Percentiles rank a stretch among this genome's conserved stretches.
These are phyloP conservation scores for Chrysanthemum lavandulifolium DNA, from an alignment of 129 eudicot genomes.

Conservation along the genomic window DNA sequence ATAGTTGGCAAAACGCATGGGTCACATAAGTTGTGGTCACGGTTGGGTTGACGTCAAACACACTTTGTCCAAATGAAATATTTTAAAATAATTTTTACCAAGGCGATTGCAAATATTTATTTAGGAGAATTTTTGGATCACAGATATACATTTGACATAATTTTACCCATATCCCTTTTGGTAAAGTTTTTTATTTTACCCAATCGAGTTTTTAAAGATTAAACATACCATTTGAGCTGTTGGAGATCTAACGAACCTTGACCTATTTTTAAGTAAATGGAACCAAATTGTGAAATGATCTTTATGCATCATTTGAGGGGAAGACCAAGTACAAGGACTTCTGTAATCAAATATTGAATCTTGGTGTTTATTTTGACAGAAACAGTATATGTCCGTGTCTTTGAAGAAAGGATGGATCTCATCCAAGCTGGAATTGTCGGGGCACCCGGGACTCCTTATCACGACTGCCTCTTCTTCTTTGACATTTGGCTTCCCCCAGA, in stretches of 20 bases:
- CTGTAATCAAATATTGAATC: neutral
- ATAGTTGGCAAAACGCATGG: neutral
- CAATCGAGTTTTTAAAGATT: too few relatives aligned
- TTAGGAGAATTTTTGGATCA: too few relatives aligned
- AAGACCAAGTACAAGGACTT: too few relatives aligned
- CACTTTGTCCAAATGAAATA: neutral
- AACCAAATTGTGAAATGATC: neutral
- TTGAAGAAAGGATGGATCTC: slow-evolving; percentile 89
- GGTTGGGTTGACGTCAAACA: neutral
- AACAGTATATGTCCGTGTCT: slow-evolving; percentile 73
- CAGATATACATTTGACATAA: too few relatives aligned
- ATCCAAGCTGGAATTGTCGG: slow-evolving; percentile 81
- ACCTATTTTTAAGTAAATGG: neutral
- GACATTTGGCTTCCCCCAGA: slow-evolving; percentile 80
- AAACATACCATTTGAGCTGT: too few relatives aligned
- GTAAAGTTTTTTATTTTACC: neutral
- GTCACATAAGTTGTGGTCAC: neutral
- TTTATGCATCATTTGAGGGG: too few relatives aligned
- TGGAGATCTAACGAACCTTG: too few relatives aligned
- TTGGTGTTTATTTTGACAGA: slow-evolving; percentile 42
- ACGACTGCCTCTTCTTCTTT: slow-evolving; percentile 79
- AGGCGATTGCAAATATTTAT: neutral
- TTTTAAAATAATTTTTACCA: neutral
- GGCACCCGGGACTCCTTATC: slow-evolving; percentile 88
- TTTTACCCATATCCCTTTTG: neutral